These are phyloP conservation scores for Selaginella tamariscina DNA, from an alignment of 75 land plant species.

Conservation along the genomic window DNA sequence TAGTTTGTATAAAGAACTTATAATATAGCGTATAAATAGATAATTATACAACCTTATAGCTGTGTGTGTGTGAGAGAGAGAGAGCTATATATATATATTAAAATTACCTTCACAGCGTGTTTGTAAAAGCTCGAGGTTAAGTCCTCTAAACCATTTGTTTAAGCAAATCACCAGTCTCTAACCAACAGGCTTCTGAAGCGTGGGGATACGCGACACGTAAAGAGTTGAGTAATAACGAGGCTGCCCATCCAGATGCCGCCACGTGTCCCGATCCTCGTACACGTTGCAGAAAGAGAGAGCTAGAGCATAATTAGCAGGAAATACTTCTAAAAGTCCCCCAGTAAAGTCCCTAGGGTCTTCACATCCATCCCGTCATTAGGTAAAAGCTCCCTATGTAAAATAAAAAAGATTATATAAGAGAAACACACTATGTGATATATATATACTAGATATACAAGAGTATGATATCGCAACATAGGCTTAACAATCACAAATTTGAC, in stretches of 20 bases:
- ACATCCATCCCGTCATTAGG: constrained; percentile 29
- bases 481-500: too few species aligned
- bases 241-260: constrained; percentile 51
- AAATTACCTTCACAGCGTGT: too few species aligned
- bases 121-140: not conserved
- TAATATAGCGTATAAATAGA: too few species aligned
- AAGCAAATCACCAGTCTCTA: constrained; percentile 48
- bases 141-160: not conserved
- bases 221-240: constrained; percentile 48
- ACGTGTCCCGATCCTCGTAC: not conserved
- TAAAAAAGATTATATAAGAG: too few species aligned
- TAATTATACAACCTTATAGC: too few species aligned
- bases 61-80: too few species aligned
- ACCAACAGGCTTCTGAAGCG: constrained; percentile 56
- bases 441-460: too few species aligned
- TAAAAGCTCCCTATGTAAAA: too few species aligned
- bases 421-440: too few species aligned
- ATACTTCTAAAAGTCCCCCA: constrained; percentile 45
- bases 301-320: constrained; percentile 50
- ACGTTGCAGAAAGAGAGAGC: constrained; percentile 43
- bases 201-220: constrained; percentile 45
- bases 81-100: too few species aligned
- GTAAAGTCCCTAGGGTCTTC: constrained; percentile 48
- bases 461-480: too few species aligned
- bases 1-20: too few species aligned